Conservation (phyloP, 257 asterid genomes). For the Phtheirospermum japonicum region DNA sequence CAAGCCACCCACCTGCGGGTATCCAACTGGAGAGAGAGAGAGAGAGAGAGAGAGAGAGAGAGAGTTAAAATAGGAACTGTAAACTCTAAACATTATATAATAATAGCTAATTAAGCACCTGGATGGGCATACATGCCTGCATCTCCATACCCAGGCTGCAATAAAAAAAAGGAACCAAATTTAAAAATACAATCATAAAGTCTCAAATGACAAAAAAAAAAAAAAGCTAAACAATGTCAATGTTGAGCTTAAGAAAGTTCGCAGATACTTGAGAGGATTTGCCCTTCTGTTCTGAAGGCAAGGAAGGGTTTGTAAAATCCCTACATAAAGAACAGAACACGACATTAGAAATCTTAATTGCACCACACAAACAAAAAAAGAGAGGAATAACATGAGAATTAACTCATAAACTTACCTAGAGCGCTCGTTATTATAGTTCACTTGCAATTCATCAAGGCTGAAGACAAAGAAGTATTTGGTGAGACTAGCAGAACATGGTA, state of each 20-base stretch:
- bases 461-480: slow-evolving; percentile 25
- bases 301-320: slow-evolving; percentile 94
- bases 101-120: slow-evolving; percentile 35
- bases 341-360: slow-evolving; percentile 25
- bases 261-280: slow-evolving; percentile 75
- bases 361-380: slow-evolving; percentile 25
- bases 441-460: slow-evolving; percentile 99
- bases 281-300: slow-evolving; percentile 97
- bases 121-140: slow-evolving; percentile 63
- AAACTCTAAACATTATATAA: background rate
- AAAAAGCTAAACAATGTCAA: slow-evolving; percentile 21
- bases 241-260: slow-evolving; percentile 30
- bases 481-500: slow-evolving; percentile 22
- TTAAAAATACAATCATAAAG: slow-evolving; percentile 31
- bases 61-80: slow-evolving; percentile 25
- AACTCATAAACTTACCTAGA: slow-evolving; percentile 61
- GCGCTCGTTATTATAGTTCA: slow-evolving; percentile 89
- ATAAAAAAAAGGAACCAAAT: slow-evolving; percentile 25
- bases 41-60: slow-evolving; percentile 15
- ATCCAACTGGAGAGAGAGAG: slow-evolving; percentile 61
- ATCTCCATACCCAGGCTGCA: slow-evolving; percentile 81
- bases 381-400: slow-evolving; percentile 1
- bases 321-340: slow-evolving; percentile 43
- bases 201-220: slow-evolving; percentile 25
- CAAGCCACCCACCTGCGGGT: slow-evolving; percentile 71